These are phyloP conservation scores for Candida tallmaniae DNA, from an alignment of 805 yeast genomes.

Conservation along the genomic window DNA sequence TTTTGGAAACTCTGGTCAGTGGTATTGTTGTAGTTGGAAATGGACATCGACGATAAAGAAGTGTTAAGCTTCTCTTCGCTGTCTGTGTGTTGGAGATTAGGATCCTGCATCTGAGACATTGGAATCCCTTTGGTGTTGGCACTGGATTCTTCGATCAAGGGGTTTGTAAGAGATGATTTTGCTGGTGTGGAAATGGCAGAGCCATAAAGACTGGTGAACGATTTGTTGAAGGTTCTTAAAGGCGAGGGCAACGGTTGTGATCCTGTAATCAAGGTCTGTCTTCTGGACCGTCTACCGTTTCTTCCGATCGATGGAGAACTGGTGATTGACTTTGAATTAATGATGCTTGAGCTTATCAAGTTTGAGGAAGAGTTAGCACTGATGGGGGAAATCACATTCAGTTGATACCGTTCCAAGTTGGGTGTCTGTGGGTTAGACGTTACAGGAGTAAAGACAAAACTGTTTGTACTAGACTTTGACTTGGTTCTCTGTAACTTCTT, in stretches of 20 bases:
- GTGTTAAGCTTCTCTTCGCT: constrained; percentile 20
- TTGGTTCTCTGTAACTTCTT: constrained; percentile 39
- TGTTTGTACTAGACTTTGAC: constrained; percentile 16
- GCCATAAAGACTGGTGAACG: constrained; percentile 34
- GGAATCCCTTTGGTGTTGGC: constrained; percentile 13
- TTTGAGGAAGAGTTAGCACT: background rate
- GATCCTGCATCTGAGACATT: constrained; percentile 12
- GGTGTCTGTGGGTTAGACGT: constrained; percentile 15
- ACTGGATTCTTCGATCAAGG: constrained; percentile 8
- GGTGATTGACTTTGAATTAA: constrained; percentile 6
- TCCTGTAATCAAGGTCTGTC: constrained; percentile 79
- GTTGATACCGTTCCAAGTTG: constrained; percentile 4
- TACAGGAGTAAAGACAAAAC: constrained; percentile 9
- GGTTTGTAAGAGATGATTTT: constrained; percentile 13
- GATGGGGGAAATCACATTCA: constrained; percentile 1
- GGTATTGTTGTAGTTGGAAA: constrained; percentile 15
- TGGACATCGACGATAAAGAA: constrained; percentile 41
- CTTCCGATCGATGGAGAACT: constrained; percentile 38
- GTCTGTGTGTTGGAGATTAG: constrained; percentile 1
- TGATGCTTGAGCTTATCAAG: background rate
- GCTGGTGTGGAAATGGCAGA: constrained; percentile 38
- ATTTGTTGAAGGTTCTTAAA: constrained; percentile 51
- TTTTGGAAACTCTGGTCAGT: constrained; percentile 9
- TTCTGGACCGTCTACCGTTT: constrained; percentile 53
- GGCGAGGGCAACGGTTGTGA: constrained; percentile 94